A percentile compares a stretch with the other conserved stretches of the same genome.
These are phyloP conservation scores for Globisporangium takayamanum DNA, from an alignment of 352 stramenopile species.

Conservation along the genomic window DNA sequence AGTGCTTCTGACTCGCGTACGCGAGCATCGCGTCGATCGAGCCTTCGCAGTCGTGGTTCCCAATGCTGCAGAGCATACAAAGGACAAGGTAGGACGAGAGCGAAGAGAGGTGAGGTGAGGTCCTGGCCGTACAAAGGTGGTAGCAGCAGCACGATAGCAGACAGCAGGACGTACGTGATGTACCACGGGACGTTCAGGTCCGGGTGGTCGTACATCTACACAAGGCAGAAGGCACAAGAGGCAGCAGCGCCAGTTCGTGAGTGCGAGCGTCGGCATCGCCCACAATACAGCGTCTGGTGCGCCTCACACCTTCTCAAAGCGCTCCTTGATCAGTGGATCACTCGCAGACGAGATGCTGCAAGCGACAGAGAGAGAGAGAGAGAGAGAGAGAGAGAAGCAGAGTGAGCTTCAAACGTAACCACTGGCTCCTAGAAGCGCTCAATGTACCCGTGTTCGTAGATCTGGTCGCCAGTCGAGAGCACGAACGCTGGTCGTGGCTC, in stretches of 20 bases:
- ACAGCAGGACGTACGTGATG: constrained; percentile 52
- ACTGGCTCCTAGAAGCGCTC: background rate
- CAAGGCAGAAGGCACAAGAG: background rate
- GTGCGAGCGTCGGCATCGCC: background rate
- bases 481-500: constrained; percentile 67
- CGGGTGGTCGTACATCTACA: constrained; percentile 66
- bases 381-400: background rate
- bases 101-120: background rate
- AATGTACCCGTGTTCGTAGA: constrained; percentile 76
- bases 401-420: too few relatives aligned
- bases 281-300: background rate
- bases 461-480: constrained; percentile 78
- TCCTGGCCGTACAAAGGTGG: background rate
- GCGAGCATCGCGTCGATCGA: constrained; percentile 75
- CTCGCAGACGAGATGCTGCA: constrained; percentile 49
- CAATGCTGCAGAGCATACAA: constrained; percentile 36
- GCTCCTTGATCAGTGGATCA: constrained; percentile 52
- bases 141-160: background rate
- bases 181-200: constrained; percentile 76
- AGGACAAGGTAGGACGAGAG: background rate
- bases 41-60: constrained; percentile 86
- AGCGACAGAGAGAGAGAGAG: background rate
- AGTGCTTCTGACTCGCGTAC: constrained; percentile 62
- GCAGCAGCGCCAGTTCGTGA: background rate
- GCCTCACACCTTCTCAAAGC: constrained; percentile 50